phyloP scores from a whole-genome alignment of 148 eudicot genomes.

The Camellia granthamiana region DNA sequence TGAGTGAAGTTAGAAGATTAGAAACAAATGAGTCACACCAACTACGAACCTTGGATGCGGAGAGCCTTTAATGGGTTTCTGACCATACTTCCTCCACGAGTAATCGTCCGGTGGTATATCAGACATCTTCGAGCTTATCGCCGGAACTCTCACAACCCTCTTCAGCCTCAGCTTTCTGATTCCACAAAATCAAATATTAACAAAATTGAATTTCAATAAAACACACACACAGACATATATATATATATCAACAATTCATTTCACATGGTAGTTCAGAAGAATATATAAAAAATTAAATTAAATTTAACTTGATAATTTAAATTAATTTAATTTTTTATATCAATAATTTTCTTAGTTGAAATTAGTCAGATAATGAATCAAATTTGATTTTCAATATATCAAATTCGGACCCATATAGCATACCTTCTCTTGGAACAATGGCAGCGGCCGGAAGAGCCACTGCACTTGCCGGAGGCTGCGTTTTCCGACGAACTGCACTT shows the following conservation, averaged over 20 bases:
- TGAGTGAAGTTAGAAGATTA: conserved; percentile 1
- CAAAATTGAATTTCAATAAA: background rate
- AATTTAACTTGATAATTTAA: too few species aligned
- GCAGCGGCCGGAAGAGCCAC: conserved; percentile 71
- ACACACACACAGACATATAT: background rate
- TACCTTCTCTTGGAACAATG: conserved; percentile 88
- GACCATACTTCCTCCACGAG: conserved; percentile 98
- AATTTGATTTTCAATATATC: too few species aligned
- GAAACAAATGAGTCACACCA: background rate
- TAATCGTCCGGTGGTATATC: conserved; percentile 97
- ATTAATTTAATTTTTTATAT: too few species aligned
- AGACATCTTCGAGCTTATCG: conserved; percentile 82
- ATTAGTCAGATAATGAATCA: too few species aligned
- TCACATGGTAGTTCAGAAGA: too few species aligned
- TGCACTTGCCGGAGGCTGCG: conserved; percentile 67
- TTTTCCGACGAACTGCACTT: conserved; percentile 71
- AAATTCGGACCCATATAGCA: too few species aligned
- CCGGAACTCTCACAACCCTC: conserved; percentile 76
- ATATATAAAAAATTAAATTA: too few species aligned
- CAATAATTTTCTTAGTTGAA: too few species aligned
- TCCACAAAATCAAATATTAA: background rate
- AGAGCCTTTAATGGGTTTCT: conserved; percentile 95
- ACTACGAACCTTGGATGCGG: conserved; percentile 87
- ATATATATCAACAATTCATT: background rate
- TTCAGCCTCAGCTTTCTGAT: conserved; percentile 71